These are phyloP conservation scores for Suillus tomentosus DNA, from an alignment of 768 basidiomycete genomes.

Conservation along the genomic window DNA sequence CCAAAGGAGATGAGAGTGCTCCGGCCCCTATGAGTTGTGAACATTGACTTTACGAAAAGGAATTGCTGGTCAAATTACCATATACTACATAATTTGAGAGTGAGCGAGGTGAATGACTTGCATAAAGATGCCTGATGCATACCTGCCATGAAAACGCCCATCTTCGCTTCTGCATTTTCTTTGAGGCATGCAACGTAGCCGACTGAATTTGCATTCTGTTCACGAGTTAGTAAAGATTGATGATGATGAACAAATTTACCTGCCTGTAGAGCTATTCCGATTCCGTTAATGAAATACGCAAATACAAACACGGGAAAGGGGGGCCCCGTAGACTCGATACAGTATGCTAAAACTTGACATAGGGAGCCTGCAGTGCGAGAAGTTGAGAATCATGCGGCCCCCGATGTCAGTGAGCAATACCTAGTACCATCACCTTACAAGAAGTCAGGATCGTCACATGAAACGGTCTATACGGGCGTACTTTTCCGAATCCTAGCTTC, in stretches of 20 bases:
- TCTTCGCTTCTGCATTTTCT: constrained; percentile 59
- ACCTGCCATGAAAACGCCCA: constrained; percentile 65
- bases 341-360: constrained; percentile 54
- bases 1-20: constrained; percentile 69
- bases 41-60: neutral
- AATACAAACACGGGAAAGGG: constrained; percentile 67
- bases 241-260: neutral
- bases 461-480: constrained; percentile 15
- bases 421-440: constrained; percentile 43
- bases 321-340: constrained; percentile 53
- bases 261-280: constrained; percentile 52
- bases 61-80: neutral
- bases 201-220: constrained; percentile 71
- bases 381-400: neutral
- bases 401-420: constrained; percentile 16
- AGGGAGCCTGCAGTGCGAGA: constrained; percentile 43
- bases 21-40: constrained; percentile 52
- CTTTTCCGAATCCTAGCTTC: constrained; percentile 46
- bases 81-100: neutral
- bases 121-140: neutral
- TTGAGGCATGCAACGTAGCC: constrained; percentile 65
- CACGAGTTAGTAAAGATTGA: neutral
- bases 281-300: constrained; percentile 47
- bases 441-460: neutral
- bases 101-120: neutral